Conservation (phyloP, 306 rosid species). For the Glycine tomentella region DNA sequence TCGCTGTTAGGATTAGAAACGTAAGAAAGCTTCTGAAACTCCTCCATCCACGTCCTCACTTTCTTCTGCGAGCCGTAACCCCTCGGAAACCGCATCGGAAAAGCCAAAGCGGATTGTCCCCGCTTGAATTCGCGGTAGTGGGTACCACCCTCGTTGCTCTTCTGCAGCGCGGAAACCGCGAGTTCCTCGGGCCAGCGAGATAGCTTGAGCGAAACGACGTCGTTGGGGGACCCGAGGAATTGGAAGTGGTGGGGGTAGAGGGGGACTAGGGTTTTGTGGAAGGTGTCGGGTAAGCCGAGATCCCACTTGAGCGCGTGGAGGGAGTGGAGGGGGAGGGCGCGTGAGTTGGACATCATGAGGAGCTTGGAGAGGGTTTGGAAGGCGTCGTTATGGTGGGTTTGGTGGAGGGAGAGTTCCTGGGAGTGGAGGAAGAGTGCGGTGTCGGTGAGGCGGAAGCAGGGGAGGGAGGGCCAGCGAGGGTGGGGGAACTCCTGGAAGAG, state of each 20-base stretch:
- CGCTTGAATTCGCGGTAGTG: conserved; percentile 76
- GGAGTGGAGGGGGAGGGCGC: conserved; percentile 59
- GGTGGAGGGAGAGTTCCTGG: conserved; percentile 66
- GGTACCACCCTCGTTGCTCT: conserved; percentile 62
- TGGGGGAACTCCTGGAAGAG: conserved; percentile 89
- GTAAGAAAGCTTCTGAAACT: conserved; percentile 87
- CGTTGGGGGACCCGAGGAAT: conserved; percentile 61
- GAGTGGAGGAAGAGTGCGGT: conserved; percentile 69
- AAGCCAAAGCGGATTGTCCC: conserved; percentile 70
- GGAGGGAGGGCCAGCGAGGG: conserved; percentile 71
- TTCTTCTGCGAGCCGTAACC: conserved; percentile 90
- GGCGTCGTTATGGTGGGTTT: conserved; percentile 57
- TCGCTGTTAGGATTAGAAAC: conserved; percentile 85
- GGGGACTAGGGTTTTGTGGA: conserved; percentile 70
- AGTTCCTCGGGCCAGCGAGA: conserved; percentile 68
- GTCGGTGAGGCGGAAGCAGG: conserved; percentile 81
- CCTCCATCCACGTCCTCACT: conserved; percentile 91
- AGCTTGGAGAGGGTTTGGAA: conserved; percentile 68
- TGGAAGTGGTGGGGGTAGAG: conserved; percentile 65
- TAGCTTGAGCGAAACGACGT: conserved; percentile 50
- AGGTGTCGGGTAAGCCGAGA: conserved; percentile 81
- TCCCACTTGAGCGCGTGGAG: conserved; percentile 81
- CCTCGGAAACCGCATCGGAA: conserved; percentile 83
- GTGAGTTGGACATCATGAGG: conserved; percentile 77
- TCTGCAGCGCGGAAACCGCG: conserved; percentile 77